Conservation (phyloP, 2,329 filamentous ascomycete genomes). For the Cordyceps militaris region DNA sequence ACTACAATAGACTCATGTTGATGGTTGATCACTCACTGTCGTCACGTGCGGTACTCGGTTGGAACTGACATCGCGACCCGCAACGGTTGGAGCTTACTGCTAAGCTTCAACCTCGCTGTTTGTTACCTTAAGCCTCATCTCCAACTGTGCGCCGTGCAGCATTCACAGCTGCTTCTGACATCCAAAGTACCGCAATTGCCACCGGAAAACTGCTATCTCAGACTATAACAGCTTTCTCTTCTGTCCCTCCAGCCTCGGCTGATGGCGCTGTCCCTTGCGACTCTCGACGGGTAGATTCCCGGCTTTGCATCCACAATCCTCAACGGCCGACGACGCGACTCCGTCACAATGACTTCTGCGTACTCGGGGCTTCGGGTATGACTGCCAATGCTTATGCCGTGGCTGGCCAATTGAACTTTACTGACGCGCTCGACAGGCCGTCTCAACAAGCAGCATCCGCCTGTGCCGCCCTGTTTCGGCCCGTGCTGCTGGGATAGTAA, state of each 20-base stretch:
- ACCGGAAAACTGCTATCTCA: neutral
- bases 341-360: neutral
- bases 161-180: neutral
- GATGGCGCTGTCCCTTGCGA: neutral
- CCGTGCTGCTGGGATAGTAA: neutral
- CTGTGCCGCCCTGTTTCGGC: neutral
- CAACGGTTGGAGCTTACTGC: neutral
- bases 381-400: too few species aligned
- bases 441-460: neutral
- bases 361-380: conserved; percentile 7
- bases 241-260: neutral
- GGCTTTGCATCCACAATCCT: neutral
- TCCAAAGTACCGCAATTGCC: neutral
- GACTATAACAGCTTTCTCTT: neutral
- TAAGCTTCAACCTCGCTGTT: neutral
- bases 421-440: neutral
- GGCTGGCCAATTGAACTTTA: neutral
- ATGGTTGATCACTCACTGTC: neutral
- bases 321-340: neutral
- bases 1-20: neutral
- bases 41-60: neutral
- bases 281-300: neutral
- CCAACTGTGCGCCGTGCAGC: neutral
- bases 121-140: neutral
- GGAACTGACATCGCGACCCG: neutral